Base-by-base conservation (phyloP, 2,329 filamentous ascomycete species). In the Hymenotorrendiella dingleyae region DNA sequence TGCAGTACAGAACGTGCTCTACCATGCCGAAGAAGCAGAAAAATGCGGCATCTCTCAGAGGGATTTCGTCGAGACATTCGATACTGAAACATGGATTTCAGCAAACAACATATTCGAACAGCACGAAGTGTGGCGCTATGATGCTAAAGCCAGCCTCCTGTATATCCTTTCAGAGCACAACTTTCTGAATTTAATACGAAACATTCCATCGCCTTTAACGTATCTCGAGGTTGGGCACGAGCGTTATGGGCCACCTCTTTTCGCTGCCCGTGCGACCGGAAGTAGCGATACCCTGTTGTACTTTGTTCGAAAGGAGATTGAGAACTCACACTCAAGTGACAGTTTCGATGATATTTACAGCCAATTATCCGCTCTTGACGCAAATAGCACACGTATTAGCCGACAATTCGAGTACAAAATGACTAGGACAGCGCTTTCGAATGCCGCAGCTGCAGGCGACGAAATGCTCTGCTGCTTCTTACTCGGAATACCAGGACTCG, bases 11-110 rank as follows among this genome's bases (percentile, higher is more conserved):
- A 59, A 68, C 40, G 29, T 71, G 8, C 53, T 73, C 12, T 45
- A 54, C 35, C 70, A 74, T 43, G 62, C 69, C 8, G 53, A 73
- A 30, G 21, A 14, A 24, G 66, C 68, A 29, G 53, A 60, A 40
- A 45, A 50, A 4, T 47, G 47, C 52, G 48, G 44, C 2, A 50
- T 65, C 23, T 22, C 50, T 4, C 67, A 71, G 48, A 27, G 40
- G 3, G 33, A 45, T 0, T 68, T 70, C 46, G 22, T 71, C 1
- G 21, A 40, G 4, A 20, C 51, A 4, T 67, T 67, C 24, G 38
- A 41, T 12, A 34, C 58, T 20, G 6, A 41, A 6, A 12, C 34
- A 1, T 69, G 64, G 63, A 54, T 64, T 20, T 21, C 33, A 0
- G 27, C 62, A 1, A 37, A 53, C 20, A 67, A 67, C 37, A 3